Evolutionary conservation across 2,329 filamentous ascomycete genomes (phyloP).

Genomic region (Tolypocladium cylindrosporum): DNA sequence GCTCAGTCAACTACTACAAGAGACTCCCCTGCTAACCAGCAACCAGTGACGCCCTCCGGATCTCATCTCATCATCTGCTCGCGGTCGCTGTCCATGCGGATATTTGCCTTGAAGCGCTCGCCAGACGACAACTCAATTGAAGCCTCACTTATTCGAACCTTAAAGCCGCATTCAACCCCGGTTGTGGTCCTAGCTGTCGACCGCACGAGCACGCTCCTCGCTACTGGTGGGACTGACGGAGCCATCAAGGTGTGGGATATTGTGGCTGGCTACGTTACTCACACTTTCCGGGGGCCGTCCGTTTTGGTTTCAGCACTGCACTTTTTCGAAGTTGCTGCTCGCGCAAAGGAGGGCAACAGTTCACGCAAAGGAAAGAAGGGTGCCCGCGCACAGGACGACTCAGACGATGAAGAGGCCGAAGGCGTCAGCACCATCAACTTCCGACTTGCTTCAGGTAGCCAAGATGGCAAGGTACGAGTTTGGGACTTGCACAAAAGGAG

Average conservation of each 20-base stretch:
- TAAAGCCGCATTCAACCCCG: conserved; percentile 85
- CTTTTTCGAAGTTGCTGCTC: conserved; percentile 69
- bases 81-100: conserved; percentile 89
- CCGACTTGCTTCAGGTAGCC: conserved; percentile 78
- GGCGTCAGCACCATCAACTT: conserved; percentile 48
- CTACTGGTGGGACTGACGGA: conserved; percentile 88
- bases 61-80: conserved; percentile 88
- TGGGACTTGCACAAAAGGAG: conserved; percentile 86
- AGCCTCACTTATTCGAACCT: conserved; percentile 60
- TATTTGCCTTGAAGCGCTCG: conserved; percentile 62
- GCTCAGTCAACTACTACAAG: neutral
- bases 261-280: conserved; percentile 77
- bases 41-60: conserved; percentile 70
- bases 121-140: conserved; percentile 48
- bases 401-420: conserved; percentile 27
- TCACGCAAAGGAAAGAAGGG: conserved; percentile 25
- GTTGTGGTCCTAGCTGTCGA: conserved; percentile 82
- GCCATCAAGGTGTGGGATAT: conserved; percentile 97
- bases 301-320: conserved; percentile 83
- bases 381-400: conserved; percentile 17
- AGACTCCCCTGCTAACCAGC: conserved; percentile 6
- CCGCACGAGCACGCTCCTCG: conserved; percentile 76
- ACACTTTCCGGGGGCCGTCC: conserved; percentile 89
- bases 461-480: conserved; percentile 84
- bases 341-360: conserved; percentile 18